Evolutionary conservation across 257 asterid genomes (phyloP), one percentile per base, ranked within the genome.

Genomic region (Hygrophila difformis): DNA sequence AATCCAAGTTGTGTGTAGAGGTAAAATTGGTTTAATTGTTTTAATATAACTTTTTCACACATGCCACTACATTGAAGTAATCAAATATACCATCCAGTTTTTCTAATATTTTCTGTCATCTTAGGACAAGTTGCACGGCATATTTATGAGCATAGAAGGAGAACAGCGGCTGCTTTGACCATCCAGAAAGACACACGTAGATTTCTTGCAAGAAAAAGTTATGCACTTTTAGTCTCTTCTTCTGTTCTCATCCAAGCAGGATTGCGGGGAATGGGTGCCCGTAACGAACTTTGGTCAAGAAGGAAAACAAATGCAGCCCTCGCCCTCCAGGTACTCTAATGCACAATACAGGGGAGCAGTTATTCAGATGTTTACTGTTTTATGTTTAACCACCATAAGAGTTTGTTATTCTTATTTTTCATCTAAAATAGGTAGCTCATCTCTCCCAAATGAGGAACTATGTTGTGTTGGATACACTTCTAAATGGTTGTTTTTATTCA

Each of bases 1-100:
- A 59, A 61, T 80, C 48, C 83, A 87, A 72, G 62, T 95, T 47
- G 13, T 67, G 47, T 80, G 86, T 52, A 80, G 97, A 81, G 94
- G 97, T 87, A 65, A 12, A 26, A 16, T 13, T 2, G 2, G 23
- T 28, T 18, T 33, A 59, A 41, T 12, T 56, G 15, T 41, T 51
- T 18, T 14, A n/a, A n/a, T n/a, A n/a, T n/a, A n/a, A n/a, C n/a
- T n/a, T n/a, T n/a, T n/a, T 38, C 38, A 17, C n/a, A 2, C 34
- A 1, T 44, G 5, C 15, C 19, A 33, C 3, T 23, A 12, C 23
- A 15, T 41, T 16, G 47, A 22, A 33, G 33, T 39, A 11, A 21
- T 36, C 41, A 53, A 39, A 50, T 41, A 18, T 40, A 22, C 29
- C 18, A 8, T 17, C 59, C 19, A 33, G 37, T 44, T 22, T 29